Percentiles rank a stretch among this genome's conserved stretches.
These are phyloP conservation scores for Vachellia collinsii DNA, from an alignment of 306 rosid species.

Conservation along the genomic window DNA sequence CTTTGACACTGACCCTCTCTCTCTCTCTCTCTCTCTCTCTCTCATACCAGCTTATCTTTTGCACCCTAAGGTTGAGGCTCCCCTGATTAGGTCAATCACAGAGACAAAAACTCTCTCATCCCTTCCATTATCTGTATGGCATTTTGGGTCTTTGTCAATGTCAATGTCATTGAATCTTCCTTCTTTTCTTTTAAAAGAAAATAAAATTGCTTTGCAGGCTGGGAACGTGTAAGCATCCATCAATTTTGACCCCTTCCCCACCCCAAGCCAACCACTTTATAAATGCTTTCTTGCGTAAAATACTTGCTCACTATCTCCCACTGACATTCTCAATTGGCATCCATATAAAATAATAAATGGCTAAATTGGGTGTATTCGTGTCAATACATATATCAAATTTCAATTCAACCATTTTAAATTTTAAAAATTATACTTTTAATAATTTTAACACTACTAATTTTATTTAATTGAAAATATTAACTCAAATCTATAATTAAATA, in stretches of 20 bases:
- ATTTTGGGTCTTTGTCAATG: slow-evolving; percentile 27
- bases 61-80: slow-evolving; percentile 37
- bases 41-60: neutral
- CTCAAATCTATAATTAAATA: no score
- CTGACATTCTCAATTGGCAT: neutral
- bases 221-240: slow-evolving; percentile 51
- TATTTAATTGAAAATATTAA: no score
- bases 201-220: slow-evolving; percentile 40
- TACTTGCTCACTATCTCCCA: slow-evolving; percentile 64
- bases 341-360: neutral
- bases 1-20: slow-evolving; percentile 39
- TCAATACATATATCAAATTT: no score
- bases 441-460: no score
- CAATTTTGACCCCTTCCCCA: slow-evolving; percentile 60
- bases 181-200: neutral
- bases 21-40: neutral
- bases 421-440: no score
- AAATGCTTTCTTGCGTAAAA: slow-evolving; percentile 30
- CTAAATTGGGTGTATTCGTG: no score
- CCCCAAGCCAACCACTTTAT: slow-evolving; percentile 56
- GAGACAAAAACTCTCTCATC: slow-evolving; percentile 31
- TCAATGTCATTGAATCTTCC: slow-evolving; percentile 24
- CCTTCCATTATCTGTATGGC: slow-evolving; percentile 20
- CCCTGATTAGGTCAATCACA: slow-evolving; percentile 71
- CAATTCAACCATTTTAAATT: no score